Evolutionary conservation across 768 basidiomycete genomes (phyloP).

Genomic region (Naematelia encephala): DNA sequence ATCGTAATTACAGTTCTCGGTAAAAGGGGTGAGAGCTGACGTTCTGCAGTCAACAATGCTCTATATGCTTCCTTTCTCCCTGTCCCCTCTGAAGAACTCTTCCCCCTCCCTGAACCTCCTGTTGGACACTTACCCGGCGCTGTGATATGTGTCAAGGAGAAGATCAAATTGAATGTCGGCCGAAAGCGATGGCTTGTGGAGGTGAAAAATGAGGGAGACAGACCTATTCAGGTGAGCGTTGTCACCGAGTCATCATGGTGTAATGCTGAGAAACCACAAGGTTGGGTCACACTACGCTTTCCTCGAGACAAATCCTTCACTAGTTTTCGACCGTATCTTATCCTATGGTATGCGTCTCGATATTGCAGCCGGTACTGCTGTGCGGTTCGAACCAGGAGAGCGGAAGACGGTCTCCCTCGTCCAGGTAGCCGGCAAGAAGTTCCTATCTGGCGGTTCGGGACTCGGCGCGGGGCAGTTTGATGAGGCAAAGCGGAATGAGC

Average conservation of each 20-base stretch:
- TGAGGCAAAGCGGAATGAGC: constrained; percentile 20
- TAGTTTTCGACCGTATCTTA: constrained; percentile 75
- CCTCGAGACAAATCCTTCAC: constrained; percentile 75
- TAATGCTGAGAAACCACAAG: constrained; percentile 56
- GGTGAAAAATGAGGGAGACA: constrained; percentile 86
- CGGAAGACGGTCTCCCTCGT: constrained; percentile 77
- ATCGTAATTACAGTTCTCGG: constrained; percentile 53
- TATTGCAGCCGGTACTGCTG: constrained; percentile 90
- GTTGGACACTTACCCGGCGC: constrained; percentile 68
- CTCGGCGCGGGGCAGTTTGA: constrained; percentile 60
- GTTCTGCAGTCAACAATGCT: constrained; percentile 61
- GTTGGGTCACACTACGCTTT: constrained; percentile 90
- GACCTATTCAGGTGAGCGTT: constrained; percentile 75
- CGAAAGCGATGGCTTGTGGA: constrained; percentile 65
- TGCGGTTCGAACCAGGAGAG: constrained; percentile 94
- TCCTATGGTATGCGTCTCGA: constrained; percentile 73
- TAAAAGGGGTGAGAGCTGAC: not conserved
- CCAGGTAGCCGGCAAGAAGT: constrained; percentile 66
- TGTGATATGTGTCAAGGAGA: constrained; percentile 59
- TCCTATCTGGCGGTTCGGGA: constrained; percentile 74
- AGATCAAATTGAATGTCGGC: constrained; percentile 72
- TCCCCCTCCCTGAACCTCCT: constrained; percentile 55
- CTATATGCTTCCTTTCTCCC: constrained; percentile 95
- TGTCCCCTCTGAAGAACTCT: constrained; percentile 63
- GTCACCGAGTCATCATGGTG: not conserved